A percentile compares a stretch with the other conserved stretches of the same genome.
Evolutionary conservation across 805 yeast species (phyloP).

Genomic region (Metschnikowia proteae): DNA sequence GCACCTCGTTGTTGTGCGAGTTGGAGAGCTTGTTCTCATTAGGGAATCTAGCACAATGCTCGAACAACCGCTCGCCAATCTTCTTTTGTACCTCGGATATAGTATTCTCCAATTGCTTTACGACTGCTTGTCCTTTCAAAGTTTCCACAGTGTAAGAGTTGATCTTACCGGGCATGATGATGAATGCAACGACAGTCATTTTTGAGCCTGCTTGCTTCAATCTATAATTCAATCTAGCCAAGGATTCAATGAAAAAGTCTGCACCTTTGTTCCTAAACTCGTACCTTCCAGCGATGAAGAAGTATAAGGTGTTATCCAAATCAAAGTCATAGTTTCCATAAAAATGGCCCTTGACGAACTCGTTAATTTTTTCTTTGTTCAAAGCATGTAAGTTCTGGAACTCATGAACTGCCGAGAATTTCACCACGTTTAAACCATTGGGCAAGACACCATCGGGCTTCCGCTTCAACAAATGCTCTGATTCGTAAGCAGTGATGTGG

Average conservation of each 20-base stretch:
- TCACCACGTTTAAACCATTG: conserved; percentile 91
- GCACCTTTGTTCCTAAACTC: conserved; percentile 97
- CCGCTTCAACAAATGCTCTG: conserved; percentile 87
- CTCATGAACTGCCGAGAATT: conserved; percentile 96
- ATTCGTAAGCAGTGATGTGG: conserved; percentile 94
- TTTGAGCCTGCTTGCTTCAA: conserved; percentile 78
- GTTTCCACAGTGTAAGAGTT: conserved; percentile 95
- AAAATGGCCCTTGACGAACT: conserved; percentile 93
- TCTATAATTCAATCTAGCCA: conserved; percentile 87
- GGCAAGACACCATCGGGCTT: conserved; percentile 98
- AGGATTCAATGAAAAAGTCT: conserved; percentile 87
- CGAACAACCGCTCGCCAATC: conserved; percentile 84
- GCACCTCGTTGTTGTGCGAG: conserved; percentile 56
- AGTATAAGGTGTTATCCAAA: conserved; percentile 87
- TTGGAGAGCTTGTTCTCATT: conserved; percentile 41
- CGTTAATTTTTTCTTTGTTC: conserved; percentile 87
- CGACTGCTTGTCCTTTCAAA: conserved; percentile 92
- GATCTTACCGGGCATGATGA: conserved; percentile 96
- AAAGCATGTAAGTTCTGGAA: conserved; percentile 94
- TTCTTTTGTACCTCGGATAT: conserved; percentile 82
- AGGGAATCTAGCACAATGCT: conserved; percentile 74
- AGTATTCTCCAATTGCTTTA: conserved; percentile 83
- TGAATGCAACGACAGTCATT: conserved; percentile 93
- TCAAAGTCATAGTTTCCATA: conserved; percentile 96
- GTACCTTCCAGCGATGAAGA: conserved; percentile 95